Base-by-base conservation (phyloP, 1,284 basidiomycete species). In the Ganoderma boninense region DNA sequence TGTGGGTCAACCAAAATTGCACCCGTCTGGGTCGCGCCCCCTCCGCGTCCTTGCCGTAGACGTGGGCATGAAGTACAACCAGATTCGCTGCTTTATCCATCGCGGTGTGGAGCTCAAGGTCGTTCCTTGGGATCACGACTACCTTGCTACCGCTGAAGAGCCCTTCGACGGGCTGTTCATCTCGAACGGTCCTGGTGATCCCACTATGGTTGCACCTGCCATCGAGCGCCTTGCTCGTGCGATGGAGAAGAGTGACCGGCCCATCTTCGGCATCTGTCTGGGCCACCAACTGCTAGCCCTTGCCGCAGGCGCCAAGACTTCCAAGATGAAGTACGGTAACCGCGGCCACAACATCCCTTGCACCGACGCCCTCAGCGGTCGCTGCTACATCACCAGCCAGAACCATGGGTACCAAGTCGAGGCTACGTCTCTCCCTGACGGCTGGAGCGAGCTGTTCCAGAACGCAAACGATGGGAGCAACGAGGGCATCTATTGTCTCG, bases 271-370 rank as follows among this genome's bases (percentile, higher is more conserved):
- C 83, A 99, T 99, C 80, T 99, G 98, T 86, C 90, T 99, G 54
- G 98, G 98, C 63, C 98, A 99, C 82, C 98, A 99, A 84, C 88
- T 99, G 40, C 90, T 99, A 72, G 96, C 97, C 6, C 90, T 99
- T 68, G 98, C 98, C 54, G 94, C 95, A 5, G 98, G 98, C 62
- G 97, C 97, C 11, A 89, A 87, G 72, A 99, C 98, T 10, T 94
- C 93, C 64, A 99, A 99, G 84, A 98, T 99, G 95, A 99, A 99
- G 86, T 99, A 99, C 82, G 98, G 98, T 68, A 99, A 99, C 81
- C 95, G 98, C 75, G 98, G 98, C 16, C 97, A 98, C 82, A 99
- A 99, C 84, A 96, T 99, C 78, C 98, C 98, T 4, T 99, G 97
- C 83, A 99, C 96, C 46, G 95, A 97, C 82, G 89, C 94, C 57